Evolutionary conservation across 2,329 filamentous ascomycete species (phyloP), one percentile per base, ranked within the genome.

Genomic region (Botrytis sinoallii): DNA sequence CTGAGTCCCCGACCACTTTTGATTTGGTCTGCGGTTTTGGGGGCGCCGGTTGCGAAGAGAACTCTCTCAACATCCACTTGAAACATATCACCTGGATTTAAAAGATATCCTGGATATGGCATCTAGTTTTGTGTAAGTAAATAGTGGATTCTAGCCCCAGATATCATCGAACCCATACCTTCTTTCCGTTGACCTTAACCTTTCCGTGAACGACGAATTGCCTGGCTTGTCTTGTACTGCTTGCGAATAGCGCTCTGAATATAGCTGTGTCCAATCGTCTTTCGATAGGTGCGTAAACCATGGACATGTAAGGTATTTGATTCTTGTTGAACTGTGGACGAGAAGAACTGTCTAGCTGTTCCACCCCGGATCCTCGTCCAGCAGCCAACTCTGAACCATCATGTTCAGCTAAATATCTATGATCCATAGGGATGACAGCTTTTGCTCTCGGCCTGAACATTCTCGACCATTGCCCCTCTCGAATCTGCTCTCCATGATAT

Each of bases 51-150:
- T 48, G 93, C 95, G 79, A 88, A 95, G 83, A 99, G 87, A 73
- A 99, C 96, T 78, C 91, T 90, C 57, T 97, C 93, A 52, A 93
- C 88, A 32, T 98, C 92, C 79, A 99, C 95, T 82, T 97, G 94
- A 87, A 99, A 99, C 90, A 99, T 93, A 82, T 99, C 96, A 78
- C 96, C 96, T 4, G 96, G 97, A 83, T 99, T 99, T 57, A 99
- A 88, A 77, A 94, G 90, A 83, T 99, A 99, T 72, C 94, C 92
- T 14, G 96, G 95, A 81, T 96, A 93, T 76, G 88, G 87, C 93
- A 98, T 97, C 95, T 97, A 78, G 18, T 32, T 42, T 57, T 14
- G n/a, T 72, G 59, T 59, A 35, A 48, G 40, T 29, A 40, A 42
- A 38, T 38, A 61, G 29, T 14, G 40, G n/a, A 29, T 25, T 57